Evolutionary conservation across 345 rosid genomes (phyloP), one percentile per base, ranked within the genome.

Genomic region (Citrus inodora): DNA sequence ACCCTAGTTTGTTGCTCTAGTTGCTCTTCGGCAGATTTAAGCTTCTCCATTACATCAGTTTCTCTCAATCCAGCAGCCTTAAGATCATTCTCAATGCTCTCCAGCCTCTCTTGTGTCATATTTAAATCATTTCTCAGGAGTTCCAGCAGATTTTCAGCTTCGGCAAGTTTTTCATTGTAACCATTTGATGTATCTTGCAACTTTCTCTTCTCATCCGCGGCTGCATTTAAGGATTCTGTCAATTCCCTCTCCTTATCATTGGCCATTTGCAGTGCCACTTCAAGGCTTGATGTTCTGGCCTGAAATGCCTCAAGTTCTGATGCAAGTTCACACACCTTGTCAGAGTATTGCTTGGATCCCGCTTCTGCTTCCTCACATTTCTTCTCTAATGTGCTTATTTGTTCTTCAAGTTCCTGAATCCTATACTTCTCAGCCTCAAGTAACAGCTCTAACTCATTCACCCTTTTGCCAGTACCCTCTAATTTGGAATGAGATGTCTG

Each of bases 381-480:
- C 87, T 86, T 97, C 83, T 94, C 94, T 61, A 94, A 77, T 51
- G 84, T 60, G 78, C 86, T 80, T 68, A 90, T 74, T 83, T 92
- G 97, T 81, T 93, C 98, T 82, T 92, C 98, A 75, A 93, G 98
- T 81, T 97, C 98, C 83, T 92, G 96, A 79, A 91, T 97, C 84
- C 94, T 90, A 82, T 85, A 86, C 71, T 93, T 94, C 82, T 92
- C 96, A n/a, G 99, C 87, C 86, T 92, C 93, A 27, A 94, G 98
- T 64, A 97, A 83, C 92, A 97, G 83, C 80, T 91, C 98, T 81
- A 97, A 80, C 82, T 97, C 98, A 71, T 80, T 88, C 27, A 82
- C 88, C 87, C 81, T 94, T 81, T 92, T 92, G 24, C 87, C 89
- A 38, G 98, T 84, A 61, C 87, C 96, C 82, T 91, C 95, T 73